Evolutionary conservation across 179 eudicot species (phyloP).

Genomic region (Beta lomatogona): DNA sequence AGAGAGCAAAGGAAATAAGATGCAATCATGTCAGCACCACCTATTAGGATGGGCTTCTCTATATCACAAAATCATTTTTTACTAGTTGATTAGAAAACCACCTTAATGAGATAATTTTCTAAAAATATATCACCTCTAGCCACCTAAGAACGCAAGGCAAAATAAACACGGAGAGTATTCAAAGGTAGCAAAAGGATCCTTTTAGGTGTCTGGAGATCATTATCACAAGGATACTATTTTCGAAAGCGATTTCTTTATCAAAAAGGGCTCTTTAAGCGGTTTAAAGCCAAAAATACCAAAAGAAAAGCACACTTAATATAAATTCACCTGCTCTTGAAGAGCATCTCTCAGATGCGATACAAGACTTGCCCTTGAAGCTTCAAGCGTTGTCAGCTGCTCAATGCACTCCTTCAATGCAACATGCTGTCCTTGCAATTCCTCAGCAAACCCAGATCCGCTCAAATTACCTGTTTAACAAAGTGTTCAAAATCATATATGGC

Average conservation of each 20-base stretch:
- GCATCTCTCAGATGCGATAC: constrained; percentile 71
- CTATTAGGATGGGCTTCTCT: no score
- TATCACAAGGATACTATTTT: neutral
- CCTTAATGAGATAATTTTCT: neutral
- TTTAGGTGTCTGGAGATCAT: neutral
- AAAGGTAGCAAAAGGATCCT: neutral
- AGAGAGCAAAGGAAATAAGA: no score
- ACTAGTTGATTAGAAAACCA: no score
- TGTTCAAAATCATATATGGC: neutral
- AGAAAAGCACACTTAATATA: neutral
- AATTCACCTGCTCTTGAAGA: constrained; percentile 80
- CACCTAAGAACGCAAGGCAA: neutral
- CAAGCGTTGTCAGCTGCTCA: constrained; percentile 65
- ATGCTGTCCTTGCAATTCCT: constrained; percentile 81
- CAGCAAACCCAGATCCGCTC: constrained; percentile 45
- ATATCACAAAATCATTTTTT: no score
- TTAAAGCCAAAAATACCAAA: neutral
- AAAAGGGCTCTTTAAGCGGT: neutral
- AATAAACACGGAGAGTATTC: neutral
- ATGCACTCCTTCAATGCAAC: constrained; percentile 67
- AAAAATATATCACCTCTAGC: neutral
- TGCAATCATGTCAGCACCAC: no score
- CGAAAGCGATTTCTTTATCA: neutral
- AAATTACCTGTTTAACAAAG: constrained; percentile 42
- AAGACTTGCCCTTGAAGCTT: constrained; percentile 73